These are phyloP conservation scores for Pseudopithomyces maydicus DNA, from an alignment of 2,329 filamentous ascomycete species.

Conservation along the genomic window DNA sequence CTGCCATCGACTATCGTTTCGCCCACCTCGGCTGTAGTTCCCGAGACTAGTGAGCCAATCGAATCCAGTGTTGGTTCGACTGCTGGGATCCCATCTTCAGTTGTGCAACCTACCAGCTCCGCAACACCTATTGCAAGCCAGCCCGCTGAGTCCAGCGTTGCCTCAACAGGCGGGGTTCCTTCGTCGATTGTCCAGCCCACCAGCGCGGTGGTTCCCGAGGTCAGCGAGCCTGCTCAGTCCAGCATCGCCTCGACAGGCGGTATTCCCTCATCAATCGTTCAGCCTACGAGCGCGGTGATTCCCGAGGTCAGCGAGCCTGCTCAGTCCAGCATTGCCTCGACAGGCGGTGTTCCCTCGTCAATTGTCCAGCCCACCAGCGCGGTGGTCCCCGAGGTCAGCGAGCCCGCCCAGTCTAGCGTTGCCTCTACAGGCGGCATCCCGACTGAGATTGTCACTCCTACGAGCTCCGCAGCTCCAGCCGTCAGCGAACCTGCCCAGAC, in stretches of 20 bases:
- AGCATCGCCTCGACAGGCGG: slow-evolving; percentile 4
- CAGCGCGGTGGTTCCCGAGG: neutral
- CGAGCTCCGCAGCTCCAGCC: slow-evolving; percentile 2
- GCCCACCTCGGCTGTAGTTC: neutral
- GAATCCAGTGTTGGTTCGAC: neutral
- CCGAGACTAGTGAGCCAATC: neutral
- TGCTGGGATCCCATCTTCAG: neutral
- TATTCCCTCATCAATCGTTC: slow-evolving; percentile 1
- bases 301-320: neutral
- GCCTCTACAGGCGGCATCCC: slow-evolving; percentile 13
- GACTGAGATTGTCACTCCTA: slow-evolving; percentile 18
- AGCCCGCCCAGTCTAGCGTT: neutral
- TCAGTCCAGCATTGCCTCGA: slow-evolving; percentile 3
- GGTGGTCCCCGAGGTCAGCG: neutral
- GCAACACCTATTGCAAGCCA: neutral
- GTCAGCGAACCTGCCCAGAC: neutral
- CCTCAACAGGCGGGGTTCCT: neutral
- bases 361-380: slow-evolving; percentile 20
- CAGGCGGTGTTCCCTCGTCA: slow-evolving; percentile 14
- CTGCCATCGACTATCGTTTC: neutral
- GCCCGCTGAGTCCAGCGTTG: neutral
- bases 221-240: neutral
- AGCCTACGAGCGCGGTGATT: neutral
- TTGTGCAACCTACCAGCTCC: slow-evolving; percentile 5
- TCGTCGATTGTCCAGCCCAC: slow-evolving; percentile 1